These are phyloP conservation scores for Meyerozyma carpophila DNA, from an alignment of 1,139 yeast species.

Conservation along the genomic window DNA sequence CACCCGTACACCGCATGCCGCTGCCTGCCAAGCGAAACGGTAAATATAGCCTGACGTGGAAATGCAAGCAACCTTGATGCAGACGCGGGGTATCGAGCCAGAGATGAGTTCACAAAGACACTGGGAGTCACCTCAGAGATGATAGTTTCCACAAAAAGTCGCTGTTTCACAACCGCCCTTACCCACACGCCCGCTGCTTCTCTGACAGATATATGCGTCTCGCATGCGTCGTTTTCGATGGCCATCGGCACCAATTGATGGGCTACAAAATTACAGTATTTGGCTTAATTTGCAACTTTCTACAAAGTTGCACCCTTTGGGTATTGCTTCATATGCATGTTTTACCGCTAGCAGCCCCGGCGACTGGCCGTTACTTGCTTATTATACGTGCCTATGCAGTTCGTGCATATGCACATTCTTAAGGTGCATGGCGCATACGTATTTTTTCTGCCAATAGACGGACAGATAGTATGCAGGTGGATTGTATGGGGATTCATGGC, in stretches of 20 bases:
- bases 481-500: neutral
- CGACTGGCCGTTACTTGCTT: neutral
- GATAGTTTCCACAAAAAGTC: neutral
- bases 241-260: neutral
- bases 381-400: neutral
- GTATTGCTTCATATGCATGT: no score
- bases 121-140: no score
- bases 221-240: neutral
- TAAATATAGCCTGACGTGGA: neutral
- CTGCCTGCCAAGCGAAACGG: neutral
- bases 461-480: neutral
- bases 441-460: neutral
- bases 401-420: slow-evolving; percentile 1
- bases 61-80: neutral
- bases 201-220: neutral
- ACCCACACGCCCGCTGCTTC: neutral
- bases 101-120: no score
- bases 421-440: neutral
- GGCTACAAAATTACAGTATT: neutral
- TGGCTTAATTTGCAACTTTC: no score
- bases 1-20: neutral
- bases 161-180: neutral
- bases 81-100: no score
- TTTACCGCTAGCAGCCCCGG: neutral
- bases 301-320: no score